These are phyloP conservation scores for Fusarium humuli DNA, from an alignment of 2,329 filamentous ascomycete species.

Conservation along the genomic window DNA sequence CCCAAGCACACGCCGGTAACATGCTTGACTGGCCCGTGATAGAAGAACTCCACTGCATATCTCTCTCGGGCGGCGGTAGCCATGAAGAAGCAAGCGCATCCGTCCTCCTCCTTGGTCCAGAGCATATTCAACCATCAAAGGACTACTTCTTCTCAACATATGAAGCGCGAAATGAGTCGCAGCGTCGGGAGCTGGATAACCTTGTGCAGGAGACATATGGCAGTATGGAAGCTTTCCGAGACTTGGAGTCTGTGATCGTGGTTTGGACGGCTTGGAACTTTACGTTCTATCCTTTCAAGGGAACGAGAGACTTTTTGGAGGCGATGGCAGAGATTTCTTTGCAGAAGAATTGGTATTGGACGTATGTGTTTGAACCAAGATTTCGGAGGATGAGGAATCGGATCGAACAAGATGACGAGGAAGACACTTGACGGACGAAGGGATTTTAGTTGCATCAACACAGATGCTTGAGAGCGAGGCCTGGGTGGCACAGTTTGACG, in stretches of 20 bases:
- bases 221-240: background rate
- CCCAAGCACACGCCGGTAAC: background rate
- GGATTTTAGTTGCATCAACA: background rate
- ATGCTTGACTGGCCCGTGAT: background rate
- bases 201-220: slow-evolving; percentile 13
- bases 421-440: background rate
- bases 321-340: slow-evolving; percentile 4
- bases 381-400: background rate
- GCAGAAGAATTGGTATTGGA: background rate
- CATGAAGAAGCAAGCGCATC: background rate
- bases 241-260: background rate
- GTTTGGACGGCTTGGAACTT: slow-evolving; percentile 13
- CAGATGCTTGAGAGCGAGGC: background rate
- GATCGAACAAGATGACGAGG: background rate
- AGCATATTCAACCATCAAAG: slow-evolving; percentile 2
- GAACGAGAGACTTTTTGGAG: slow-evolving; percentile 1
- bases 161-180: background rate
- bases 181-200: slow-evolving; percentile 2
- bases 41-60: background rate
- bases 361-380: slow-evolving; percentile 10
- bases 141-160: slow-evolving; percentile 11
- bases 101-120: slow-evolving; percentile 1
- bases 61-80: background rate
- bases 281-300: background rate
- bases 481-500: background rate